Conservation (phyloP, 2,329 filamentous ascomycete genomes). For the Epichloe uncinata region DNA sequence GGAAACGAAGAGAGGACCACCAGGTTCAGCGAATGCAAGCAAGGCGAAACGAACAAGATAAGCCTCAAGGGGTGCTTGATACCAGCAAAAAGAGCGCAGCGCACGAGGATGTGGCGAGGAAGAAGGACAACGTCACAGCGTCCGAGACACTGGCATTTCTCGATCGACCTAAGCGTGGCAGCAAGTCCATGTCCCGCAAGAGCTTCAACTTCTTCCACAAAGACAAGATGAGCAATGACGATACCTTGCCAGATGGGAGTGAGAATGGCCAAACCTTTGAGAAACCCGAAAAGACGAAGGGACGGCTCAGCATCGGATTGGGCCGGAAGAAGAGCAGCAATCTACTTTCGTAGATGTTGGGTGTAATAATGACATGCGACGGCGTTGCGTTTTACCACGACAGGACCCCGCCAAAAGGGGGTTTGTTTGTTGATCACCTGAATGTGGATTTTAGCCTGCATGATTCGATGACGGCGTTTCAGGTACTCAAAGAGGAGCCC, state of each 20-base stretch:
- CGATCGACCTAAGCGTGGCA: conserved; percentile 54
- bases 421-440: not conserved
- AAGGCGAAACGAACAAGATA: conserved; percentile 44
- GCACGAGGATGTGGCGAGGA: conserved; percentile 33
- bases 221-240: conserved; percentile 24
- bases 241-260: conserved; percentile 13
- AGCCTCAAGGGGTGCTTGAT: conserved; percentile 50
- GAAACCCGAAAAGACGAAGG: conserved; percentile 42
- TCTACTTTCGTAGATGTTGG: conserved; percentile 15
- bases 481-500: not conserved
- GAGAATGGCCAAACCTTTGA: conserved; percentile 20
- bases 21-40: conserved; percentile 39
- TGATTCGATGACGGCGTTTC: not conserved
- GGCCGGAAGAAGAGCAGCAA: conserved; percentile 59
- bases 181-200: conserved; percentile 67
- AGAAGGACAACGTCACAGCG: conserved; percentile 21
- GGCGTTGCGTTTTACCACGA: not conserved
- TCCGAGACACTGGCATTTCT: conserved; percentile 37
- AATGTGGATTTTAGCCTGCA: not conserved
- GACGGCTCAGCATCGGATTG: conserved; percentile 52
- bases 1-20: conserved; percentile 36
- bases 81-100: conserved; percentile 51
- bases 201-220: conserved; percentile 55
- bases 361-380: conserved; percentile 7
- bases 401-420: not conserved